Evolutionary conservation across 2,329 filamentous ascomycete genomes (phyloP).

Genomic region (Trichoderma atroviride): DNA sequence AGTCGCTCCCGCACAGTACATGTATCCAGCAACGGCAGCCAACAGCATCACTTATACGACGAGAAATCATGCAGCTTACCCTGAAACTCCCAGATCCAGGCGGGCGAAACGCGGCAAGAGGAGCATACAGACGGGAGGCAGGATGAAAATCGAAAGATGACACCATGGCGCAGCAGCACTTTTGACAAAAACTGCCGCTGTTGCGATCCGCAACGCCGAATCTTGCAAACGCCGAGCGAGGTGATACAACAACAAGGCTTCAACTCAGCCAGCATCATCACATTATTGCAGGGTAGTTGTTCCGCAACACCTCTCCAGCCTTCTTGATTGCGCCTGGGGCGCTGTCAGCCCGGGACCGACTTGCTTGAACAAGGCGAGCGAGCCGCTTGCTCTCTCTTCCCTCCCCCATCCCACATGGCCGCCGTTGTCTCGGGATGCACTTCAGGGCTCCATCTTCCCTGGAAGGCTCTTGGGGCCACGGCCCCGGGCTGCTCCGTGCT

Average conservation of each 20-base stretch:
- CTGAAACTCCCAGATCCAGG: neutral
- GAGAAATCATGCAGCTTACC: neutral
- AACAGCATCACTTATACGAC: neutral
- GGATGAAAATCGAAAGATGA: neutral
- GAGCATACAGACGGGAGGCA: neutral
- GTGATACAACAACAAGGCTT: neutral
- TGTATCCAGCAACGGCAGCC: no score
- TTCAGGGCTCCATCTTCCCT: neutral
- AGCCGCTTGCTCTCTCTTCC: no score
- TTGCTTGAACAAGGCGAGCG: neutral
- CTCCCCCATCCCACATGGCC: neutral
- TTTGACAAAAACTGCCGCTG: neutral
- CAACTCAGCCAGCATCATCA: neutral
- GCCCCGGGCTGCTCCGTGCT: neutral
- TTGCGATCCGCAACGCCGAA: neutral
- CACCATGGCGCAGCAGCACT: conserved; percentile 15
- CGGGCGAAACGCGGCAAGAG: neutral
- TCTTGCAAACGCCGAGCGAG: neutral
- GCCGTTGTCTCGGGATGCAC: conserved; percentile 1
- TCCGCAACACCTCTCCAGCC: neutral
- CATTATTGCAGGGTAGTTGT: neutral
- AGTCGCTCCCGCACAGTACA: neutral
- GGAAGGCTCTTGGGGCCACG: neutral
- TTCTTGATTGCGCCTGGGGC: neutral
- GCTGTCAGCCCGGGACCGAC: neutral